Percentiles rank a stretch among this genome's conserved stretches.
phyloP scores from a whole-genome alignment of 2,329 filamentous ascomycete genomes.

The Hymenoscyphus infarciens region DNA sequence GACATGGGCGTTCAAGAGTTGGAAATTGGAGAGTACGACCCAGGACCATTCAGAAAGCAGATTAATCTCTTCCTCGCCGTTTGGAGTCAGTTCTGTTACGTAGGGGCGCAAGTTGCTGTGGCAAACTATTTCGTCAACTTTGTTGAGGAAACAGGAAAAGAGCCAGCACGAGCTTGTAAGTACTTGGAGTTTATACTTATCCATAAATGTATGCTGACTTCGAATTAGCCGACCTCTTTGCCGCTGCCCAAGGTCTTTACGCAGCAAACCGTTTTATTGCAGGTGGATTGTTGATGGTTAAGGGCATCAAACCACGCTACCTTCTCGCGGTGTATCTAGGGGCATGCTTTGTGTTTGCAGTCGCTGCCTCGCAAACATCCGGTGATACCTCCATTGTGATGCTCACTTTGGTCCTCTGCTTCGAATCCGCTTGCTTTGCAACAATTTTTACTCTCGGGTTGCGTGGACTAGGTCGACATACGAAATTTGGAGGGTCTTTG shows the following conservation, averaged over 20 bases:
- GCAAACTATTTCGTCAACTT: conserved; percentile 73
- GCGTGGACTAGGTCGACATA: conserved; percentile 72
- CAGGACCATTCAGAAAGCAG: conserved; percentile 65
- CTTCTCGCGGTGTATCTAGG: conserved; percentile 66
- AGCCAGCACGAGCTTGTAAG: conserved; percentile 36
- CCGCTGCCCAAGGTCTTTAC: conserved; percentile 69
- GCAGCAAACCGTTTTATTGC: conserved; percentile 70
- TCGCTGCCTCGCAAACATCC: conserved; percentile 38
- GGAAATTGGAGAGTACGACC: conserved; percentile 40
- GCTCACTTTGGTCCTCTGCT: conserved; percentile 70
- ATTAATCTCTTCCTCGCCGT: conserved; percentile 74
- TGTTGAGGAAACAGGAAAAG: conserved; percentile 53
- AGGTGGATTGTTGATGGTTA: conserved; percentile 61
- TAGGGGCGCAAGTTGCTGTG: conserved; percentile 66
- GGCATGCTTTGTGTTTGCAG: conserved; percentile 58
- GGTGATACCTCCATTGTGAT: conserved; percentile 52
- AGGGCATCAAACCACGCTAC: conserved; percentile 54
- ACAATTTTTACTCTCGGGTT: conserved; percentile 79
- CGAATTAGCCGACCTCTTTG: conserved; percentile 45
- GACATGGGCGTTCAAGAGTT: conserved; percentile 65
- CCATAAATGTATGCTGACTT: not conserved
- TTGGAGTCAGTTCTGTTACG: conserved; percentile 76
- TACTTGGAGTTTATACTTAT: not conserved
- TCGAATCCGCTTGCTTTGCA: conserved; percentile 76
- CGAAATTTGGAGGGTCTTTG: conserved; percentile 70